A percentile compares a stretch with the other conserved stretches of the same genome.
Conservation (phyloP, 2,329 filamentous ascomycete genomes). For the Hypoxylon sp. region DNA sequence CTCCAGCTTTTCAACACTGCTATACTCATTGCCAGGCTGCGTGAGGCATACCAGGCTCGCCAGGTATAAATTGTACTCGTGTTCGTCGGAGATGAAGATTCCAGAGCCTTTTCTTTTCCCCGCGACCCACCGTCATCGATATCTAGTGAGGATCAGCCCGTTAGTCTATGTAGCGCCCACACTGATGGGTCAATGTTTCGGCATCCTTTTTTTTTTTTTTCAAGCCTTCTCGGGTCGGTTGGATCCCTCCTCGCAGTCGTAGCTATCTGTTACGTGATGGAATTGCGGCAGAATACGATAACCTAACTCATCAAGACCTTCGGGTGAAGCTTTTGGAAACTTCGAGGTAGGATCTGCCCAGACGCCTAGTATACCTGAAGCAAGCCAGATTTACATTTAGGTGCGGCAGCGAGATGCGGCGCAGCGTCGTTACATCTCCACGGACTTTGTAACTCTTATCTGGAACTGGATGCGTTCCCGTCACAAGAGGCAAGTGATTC, state of each 20-base stretch:
- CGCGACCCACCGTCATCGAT: not conserved
- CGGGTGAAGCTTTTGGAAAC: too few relatives aligned
- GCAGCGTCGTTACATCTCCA: not conserved
- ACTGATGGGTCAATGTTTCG: not conserved
- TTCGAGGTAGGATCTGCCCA: too few relatives aligned
- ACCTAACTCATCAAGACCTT: too few relatives aligned
- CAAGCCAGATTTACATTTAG: not conserved
- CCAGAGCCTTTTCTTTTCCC: not conserved
- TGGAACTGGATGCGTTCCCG: too few relatives aligned
- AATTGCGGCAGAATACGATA: not conserved
- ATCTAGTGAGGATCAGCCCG: not conserved
- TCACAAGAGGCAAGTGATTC: too few relatives aligned
- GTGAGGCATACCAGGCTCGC: not conserved
- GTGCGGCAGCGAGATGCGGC: not conserved
- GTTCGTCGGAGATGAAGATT: not conserved
- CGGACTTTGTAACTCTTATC: not conserved
- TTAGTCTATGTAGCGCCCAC: not conserved
- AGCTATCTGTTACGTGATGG: not conserved
- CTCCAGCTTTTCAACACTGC: not conserved
- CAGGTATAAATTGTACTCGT: not conserved
- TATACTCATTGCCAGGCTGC: not conserved
- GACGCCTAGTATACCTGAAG: too few relatives aligned
- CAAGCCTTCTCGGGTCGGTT: too few relatives aligned
- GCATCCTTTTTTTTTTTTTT: not conserved
- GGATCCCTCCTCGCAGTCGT: too few relatives aligned